Percentiles rank a stretch among this genome's conserved stretches.
These are phyloP conservation scores for Xylariales sp. DNA, from an alignment of 2,329 filamentous ascomycete species.

Conservation along the genomic window DNA sequence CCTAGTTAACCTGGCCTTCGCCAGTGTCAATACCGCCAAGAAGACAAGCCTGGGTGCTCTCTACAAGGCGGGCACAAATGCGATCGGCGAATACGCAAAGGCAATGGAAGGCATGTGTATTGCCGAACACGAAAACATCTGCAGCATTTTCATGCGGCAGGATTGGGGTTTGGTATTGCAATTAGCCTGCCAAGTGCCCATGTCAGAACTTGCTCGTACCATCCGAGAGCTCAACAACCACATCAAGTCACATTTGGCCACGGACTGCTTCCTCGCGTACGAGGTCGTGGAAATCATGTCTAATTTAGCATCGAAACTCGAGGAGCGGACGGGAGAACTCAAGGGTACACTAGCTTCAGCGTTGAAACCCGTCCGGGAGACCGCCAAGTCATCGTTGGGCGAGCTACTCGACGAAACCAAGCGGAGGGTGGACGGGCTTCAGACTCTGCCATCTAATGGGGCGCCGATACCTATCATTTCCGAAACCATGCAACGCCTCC, in stretches of 20 bases:
- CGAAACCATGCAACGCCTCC: slow-evolving; percentile 81
- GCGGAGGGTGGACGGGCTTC: slow-evolving; percentile 60
- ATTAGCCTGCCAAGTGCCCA: slow-evolving; percentile 69
- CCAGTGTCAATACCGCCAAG: slow-evolving; percentile 77
- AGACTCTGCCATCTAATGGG: slow-evolving; percentile 71
- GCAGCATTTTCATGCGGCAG: slow-evolving; percentile 77
- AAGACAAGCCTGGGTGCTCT: slow-evolving; percentile 77
- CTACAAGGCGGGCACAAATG: slow-evolving; percentile 85
- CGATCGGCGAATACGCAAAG: slow-evolving; percentile 82
- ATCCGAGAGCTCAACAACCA: slow-evolving; percentile 85
- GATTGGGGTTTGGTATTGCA: slow-evolving; percentile 80
- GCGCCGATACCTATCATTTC: slow-evolving; percentile 71
- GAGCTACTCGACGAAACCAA: slow-evolving; percentile 82
- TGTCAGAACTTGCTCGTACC: slow-evolving; percentile 80
- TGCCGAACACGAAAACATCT: slow-evolving; percentile 88
- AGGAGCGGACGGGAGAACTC: slow-evolving; percentile 77
- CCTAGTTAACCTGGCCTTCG: slow-evolving; percentile 79
- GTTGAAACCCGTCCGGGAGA: slow-evolving; percentile 85
- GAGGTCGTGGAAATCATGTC: slow-evolving; percentile 92
- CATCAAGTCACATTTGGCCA: slow-evolving; percentile 78
- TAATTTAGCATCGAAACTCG: slow-evolving; percentile 71
- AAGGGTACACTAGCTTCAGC: slow-evolving; percentile 80
- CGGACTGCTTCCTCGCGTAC: slow-evolving; percentile 92
- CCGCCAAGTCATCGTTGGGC: slow-evolving; percentile 78
- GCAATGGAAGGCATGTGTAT: slow-evolving; percentile 83